Evolutionary conservation across 2,329 filamentous ascomycete species (phyloP), one percentile per base, ranked within the genome.

Genomic region (Alternaria sp.): DNA sequence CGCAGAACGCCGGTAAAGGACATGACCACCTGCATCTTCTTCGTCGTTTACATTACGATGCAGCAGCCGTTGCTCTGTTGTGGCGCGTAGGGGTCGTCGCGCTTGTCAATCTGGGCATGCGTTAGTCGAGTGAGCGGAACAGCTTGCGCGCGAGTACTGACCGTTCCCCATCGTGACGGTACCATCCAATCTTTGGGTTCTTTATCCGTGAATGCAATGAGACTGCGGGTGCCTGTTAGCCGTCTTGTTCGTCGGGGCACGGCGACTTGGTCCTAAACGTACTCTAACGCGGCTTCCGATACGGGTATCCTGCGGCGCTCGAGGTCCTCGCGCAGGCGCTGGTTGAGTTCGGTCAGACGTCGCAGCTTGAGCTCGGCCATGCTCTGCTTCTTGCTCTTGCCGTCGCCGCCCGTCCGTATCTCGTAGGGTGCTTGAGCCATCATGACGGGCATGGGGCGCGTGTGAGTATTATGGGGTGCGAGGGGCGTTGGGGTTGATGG

Each of bases 291-390:
- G 68, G 96, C 96, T 81, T 97, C 93, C 77, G 93, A 97, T 66
- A 98, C 93, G 71, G 95, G 96, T 79, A 98, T 97, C 75, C 96
- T 89, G 80, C 97, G 93, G 80, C 96, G 89, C 76, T 98, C 96
- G 69, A 99, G 86, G 81, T 99, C 96, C 83, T 99, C 96, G 77
- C 94, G 92, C 81, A 99, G 85, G 74, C 96, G 91, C 82, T 93
- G 93, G 87, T 98, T 99, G 77, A 99, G 89, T 85, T 99, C 96
- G 66, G 94, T 98, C 82, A 99, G 87, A 70, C 96, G 91, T 77
- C 96, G 91, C 77, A 98, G 89, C 87, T 99, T 99, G 70, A 99
- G 88, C 81, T 99, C 96, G 74, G 95, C 95, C 93, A 99, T 98
- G 80, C 93, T 97, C 85, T 98, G 96, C 87, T 97, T 97, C 86